Conservation (phyloP, 768 basidiomycete genomes). For the Kwoniella europaea region DNA sequence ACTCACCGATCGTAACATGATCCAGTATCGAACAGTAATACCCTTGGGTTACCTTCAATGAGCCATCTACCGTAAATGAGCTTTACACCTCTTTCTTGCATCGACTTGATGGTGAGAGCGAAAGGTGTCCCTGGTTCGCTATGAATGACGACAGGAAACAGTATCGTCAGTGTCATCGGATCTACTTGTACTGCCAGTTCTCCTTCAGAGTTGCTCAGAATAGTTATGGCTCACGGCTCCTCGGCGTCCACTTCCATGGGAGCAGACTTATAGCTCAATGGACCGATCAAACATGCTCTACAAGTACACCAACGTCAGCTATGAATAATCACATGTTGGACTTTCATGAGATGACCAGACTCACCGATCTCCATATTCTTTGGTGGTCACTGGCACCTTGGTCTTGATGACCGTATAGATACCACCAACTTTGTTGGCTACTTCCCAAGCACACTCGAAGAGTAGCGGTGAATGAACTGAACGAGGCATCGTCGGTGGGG, state of each 20-base stretch:
- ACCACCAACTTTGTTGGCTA: slow-evolving; percentile 97
- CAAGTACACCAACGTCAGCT: neutral
- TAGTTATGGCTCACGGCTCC: slow-evolving; percentile 66
- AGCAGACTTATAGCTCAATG: slow-evolving; percentile 96
- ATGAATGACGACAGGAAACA: neutral
- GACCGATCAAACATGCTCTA: slow-evolving; percentile 93
- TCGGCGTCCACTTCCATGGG: slow-evolving; percentile 98
- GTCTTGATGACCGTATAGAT: slow-evolving; percentile 99
- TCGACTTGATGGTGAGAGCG: slow-evolving; percentile 73
- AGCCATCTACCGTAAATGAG: slow-evolving; percentile 96
- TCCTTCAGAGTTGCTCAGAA: neutral
- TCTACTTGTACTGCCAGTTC: no score
- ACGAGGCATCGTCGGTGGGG: slow-evolving; percentile 35
- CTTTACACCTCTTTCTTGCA: slow-evolving; percentile 91
- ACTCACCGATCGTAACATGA: slow-evolving; percentile 72
- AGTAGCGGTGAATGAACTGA: slow-evolving; percentile 70
- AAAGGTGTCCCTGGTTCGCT: slow-evolving; percentile 71
- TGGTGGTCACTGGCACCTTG: slow-evolving; percentile 96
- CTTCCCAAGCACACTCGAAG: slow-evolving; percentile 98
- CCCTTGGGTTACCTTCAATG: slow-evolving; percentile 93
- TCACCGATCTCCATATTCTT: slow-evolving; percentile 71
- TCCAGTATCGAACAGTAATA: slow-evolving; percentile 93
- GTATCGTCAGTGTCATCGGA: slow-evolving; percentile 1
- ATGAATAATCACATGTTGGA: slow-evolving; percentile 46
- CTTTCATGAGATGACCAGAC: slow-evolving; percentile 4